Evolutionary conservation across 768 basidiomycete genomes (phyloP), one percentile per base, ranked within the genome.

Genomic region (Mycena leptocephala): DNA sequence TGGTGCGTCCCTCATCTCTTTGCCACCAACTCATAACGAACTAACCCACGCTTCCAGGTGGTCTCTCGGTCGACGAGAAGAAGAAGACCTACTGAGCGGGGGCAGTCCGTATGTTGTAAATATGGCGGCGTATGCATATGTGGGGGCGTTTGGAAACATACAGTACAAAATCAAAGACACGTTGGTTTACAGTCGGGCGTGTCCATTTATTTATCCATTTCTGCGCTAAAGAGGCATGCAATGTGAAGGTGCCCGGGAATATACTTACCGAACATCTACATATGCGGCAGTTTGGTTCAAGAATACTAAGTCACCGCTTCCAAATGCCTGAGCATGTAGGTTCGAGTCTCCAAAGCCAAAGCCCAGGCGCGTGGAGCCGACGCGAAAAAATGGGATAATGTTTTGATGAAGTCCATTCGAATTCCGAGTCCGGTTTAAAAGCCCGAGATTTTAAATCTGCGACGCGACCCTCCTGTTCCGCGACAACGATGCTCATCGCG

Each of bases 51-150:
- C 55, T 72, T 11, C 59, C 53, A 95, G 95, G 98, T 75, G 98
- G 97, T 77, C 90, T 99, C 76, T 99, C 97, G 5, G 96, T 99
- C 75, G 98, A 99, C 86, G 97, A 99, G 90, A 99, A 99, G 91
- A 99, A 99, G 91, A 99, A 99, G 91, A 96, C 93, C 26, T 97
- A 91, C 80, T 96, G 85, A 84, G 75, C 48, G 39, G 41, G 8
- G 62, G 58, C 53, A 11, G 24, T 33, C 37, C 33, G 68, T 71
- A 30, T 69, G 33, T 48, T 67, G 56, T 72, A 72, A 62, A 9
- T 56, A 41, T 69, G 61, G 59, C 68, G 55, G 26, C 22, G n/a
- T 43, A 51, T 51, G n/a, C 69, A 43, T 75, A 68, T 75, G 74
- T 46, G 32, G 67, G 51, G 53, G 46, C 9, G 32, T 30, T 26